These are phyloP conservation scores for Pichia sp. DNA, from an alignment of 1,139 yeast genomes.

Conservation along the genomic window DNA sequence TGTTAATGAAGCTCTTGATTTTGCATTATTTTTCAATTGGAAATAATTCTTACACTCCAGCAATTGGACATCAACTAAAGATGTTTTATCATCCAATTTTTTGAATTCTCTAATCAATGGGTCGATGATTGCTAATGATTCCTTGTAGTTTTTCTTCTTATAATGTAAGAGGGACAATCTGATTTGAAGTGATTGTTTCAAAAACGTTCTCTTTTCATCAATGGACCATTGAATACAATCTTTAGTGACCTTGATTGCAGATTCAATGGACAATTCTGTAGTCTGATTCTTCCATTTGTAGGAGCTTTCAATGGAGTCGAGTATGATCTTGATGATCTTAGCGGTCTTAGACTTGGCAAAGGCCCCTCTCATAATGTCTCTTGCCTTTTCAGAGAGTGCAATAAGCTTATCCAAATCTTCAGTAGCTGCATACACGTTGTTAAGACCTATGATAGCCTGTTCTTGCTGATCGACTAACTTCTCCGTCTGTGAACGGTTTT, in stretches of 20 bases:
- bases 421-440: conserved; percentile 44
- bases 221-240: conserved; percentile 87
- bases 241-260: conserved; percentile 67
- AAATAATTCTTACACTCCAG: conserved; percentile 88
- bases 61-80: conserved; percentile 91
- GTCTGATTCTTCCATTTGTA: conserved; percentile 32
- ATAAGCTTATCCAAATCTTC: conserved; percentile 46
- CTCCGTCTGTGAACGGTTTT: conserved; percentile 27
- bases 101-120: conserved; percentile 77
- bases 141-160: conserved; percentile 56
- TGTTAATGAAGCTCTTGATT: conserved; percentile 86
- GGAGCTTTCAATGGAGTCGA: conserved; percentile 62
- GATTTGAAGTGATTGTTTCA: conserved; percentile 82
- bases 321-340: conserved; percentile 68
- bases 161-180: conserved; percentile 74
- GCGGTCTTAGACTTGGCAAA: conserved; percentile 95
- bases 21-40: conserved; percentile 87
- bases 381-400: conserved; percentile 60
- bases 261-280: conserved; percentile 32
- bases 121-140: conserved; percentile 66
- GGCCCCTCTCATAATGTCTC: conserved; percentile 51
- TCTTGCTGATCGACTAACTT: conserved; percentile 43
- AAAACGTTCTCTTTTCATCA: conserved; percentile 73
- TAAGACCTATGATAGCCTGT: conserved; percentile 55
- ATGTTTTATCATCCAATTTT: conserved; percentile 90